Evolutionary conservation across 768 basidiomycete species (phyloP).

Genomic region (Lentinula lateritia): DNA sequence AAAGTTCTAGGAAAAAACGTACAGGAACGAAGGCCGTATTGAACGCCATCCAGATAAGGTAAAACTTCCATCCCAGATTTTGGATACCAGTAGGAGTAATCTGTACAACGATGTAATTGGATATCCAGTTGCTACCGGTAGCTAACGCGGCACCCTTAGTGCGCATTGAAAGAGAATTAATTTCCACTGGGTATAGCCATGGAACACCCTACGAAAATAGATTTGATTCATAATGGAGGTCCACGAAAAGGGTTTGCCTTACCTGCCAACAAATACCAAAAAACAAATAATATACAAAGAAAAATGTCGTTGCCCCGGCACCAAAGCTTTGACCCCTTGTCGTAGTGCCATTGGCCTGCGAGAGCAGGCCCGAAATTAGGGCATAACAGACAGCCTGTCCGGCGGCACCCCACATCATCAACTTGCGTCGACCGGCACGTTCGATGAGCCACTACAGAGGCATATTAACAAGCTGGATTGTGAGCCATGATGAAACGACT

Average conservation of each 20-base stretch:
- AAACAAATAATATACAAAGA: conserved; percentile 46
- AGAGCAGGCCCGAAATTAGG: conserved; percentile 36
- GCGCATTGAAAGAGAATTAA: conserved; percentile 45
- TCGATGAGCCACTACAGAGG: conserved; percentile 30
- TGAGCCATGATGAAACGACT: neutral
- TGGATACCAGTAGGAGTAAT: conserved; percentile 42
- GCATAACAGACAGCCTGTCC: conserved; percentile 44
- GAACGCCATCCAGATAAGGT: conserved; percentile 44
- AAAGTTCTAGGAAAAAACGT: conserved; percentile 10
- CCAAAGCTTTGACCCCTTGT: conserved; percentile 29
- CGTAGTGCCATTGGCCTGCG: conserved; percentile 24
- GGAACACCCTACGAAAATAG: neutral
- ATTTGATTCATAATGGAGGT: neutral
- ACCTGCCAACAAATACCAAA: conserved; percentile 52
- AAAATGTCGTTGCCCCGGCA: conserved; percentile 40
- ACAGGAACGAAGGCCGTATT: conserved; percentile 46
- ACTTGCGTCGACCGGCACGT: conserved; percentile 39
- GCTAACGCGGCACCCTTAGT: conserved; percentile 44
- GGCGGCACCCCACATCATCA: conserved; percentile 51
- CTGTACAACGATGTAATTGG: conserved; percentile 47
- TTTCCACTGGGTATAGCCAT: conserved; percentile 43
- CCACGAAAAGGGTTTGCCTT: conserved; percentile 1
- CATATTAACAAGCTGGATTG: neutral
- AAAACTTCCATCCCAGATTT: conserved; percentile 43
- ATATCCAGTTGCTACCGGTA: conserved; percentile 47